Percentiles rank a stretch among this genome's conserved stretches.
Conservation (phyloP, 495 filamentous ascomycete genomes). For the Penicillium atrosanguineum region DNA sequence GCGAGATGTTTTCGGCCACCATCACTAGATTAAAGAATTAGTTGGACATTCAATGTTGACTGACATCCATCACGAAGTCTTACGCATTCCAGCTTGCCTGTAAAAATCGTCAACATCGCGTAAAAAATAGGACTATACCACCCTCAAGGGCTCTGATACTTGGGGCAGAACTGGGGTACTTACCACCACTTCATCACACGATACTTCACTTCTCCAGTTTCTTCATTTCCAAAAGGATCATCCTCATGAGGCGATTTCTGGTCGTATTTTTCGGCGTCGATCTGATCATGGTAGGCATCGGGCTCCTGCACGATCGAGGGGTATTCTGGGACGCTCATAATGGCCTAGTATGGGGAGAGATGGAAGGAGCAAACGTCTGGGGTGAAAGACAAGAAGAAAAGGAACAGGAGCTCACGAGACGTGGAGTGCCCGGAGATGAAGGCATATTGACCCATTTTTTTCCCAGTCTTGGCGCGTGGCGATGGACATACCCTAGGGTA, state of each 20-base stretch:
- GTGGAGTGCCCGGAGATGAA: constrained; percentile 17
- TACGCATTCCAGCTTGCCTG: constrained; percentile 30
- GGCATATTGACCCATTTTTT: constrained; percentile 22
- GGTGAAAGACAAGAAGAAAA: constrained; percentile 11
- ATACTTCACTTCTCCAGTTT: constrained; percentile 34
- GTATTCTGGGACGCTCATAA: constrained; percentile 17
- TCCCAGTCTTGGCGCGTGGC: constrained; percentile 25
- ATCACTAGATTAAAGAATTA: constrained; percentile 35
- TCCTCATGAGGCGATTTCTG: constrained; percentile 12
- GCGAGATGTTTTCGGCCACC: constrained; percentile 62
- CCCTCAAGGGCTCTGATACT: neutral
- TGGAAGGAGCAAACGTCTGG: neutral
- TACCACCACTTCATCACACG: constrained; percentile 41
- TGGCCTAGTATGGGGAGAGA: neutral
- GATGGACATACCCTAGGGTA: constrained; percentile 13
- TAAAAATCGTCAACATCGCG: neutral
- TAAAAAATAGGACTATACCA: neutral
- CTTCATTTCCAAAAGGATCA: constrained; percentile 39
- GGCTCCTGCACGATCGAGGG: constrained; percentile 11
- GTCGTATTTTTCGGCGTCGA: constrained; percentile 16
- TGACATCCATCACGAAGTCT: neutral
- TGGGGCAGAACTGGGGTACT: neutral
- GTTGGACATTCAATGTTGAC: neutral
- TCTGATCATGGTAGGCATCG: constrained; percentile 15
- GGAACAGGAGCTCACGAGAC: constrained; percentile 1